phyloP scores from a whole-genome alignment of 257 asterid species.

The Datura wrightii region DNA sequence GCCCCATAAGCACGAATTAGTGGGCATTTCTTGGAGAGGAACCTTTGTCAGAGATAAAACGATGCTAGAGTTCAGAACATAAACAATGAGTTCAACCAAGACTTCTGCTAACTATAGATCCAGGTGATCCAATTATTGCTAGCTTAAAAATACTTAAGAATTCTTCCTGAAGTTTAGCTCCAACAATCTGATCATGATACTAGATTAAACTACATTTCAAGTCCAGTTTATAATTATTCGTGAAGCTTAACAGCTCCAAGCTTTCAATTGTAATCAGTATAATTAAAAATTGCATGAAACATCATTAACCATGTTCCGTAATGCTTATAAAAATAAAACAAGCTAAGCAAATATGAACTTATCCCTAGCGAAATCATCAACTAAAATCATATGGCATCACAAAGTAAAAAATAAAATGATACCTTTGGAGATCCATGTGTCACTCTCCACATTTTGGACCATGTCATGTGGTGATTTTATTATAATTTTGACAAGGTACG shows the following conservation, averaged over 20 bases:
- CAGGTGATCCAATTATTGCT: not conserved
- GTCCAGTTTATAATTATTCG: conserved; percentile 6
- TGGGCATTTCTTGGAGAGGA: conserved; percentile 82
- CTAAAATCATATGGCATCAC: not conserved
- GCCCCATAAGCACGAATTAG: conserved; percentile 95
- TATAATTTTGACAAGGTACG: not conserved
- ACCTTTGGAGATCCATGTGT: not conserved
- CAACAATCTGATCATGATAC: not conserved
- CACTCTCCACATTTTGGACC: not conserved
- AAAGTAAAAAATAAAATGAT: not conserved
- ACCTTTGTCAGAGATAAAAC: conserved; percentile 49
- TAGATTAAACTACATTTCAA: not conserved
- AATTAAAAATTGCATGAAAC: not conserved
- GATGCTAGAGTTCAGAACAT: conserved; percentile 29
- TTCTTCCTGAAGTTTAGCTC: not conserved
- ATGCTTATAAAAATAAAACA: not conserved
- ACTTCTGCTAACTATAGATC: not conserved
- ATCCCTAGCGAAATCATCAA: not conserved
- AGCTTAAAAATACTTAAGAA: not conserved
- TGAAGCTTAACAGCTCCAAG: not conserved
- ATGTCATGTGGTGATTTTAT: not conserved
- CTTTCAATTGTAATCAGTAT: not conserved
- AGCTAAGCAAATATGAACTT: not conserved
- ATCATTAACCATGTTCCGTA: not conserved
- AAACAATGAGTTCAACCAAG: not conserved